Evolutionary conservation across 208 protist genomes (phyloP), one percentile per base, ranked within the genome.

Genomic region (Leishmania major): DNA sequence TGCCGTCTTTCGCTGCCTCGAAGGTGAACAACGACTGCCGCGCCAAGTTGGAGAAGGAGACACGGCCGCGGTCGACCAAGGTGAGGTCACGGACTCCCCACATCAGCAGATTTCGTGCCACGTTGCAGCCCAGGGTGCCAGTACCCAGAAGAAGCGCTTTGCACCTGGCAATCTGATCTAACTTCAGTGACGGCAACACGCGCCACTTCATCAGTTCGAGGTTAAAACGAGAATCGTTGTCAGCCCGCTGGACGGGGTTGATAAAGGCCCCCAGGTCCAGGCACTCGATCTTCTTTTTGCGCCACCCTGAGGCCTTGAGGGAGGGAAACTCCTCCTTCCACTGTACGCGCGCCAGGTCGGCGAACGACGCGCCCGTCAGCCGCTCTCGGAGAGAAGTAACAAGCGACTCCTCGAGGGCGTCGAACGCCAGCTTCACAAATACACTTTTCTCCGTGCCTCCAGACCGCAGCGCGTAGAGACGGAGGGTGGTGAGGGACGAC

Each of bases 51-150:
- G 93, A 98, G 86, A 95, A 99, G 28, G 95, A 97, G n/a, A 99
- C 98, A 49, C 89, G 82, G 37, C 97, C 97, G 49, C 96, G 97
- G 90, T 99, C 99, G 0, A 99, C 95, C 40, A 99, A 91, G 0
- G 98, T 99, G 37, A 99, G 93, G 75, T 99, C 87, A 31, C 92
- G 95, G 22, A 99, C 98, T 47, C 99, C 99, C 98, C 98, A 99
- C 86, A 97, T 97, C 57, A 99, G 88, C 40, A 99, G 87, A 67
- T 95, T 93, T 19, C 99, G 90, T 3, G 98, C 98, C 15, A 99
- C 98, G 83, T 99, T 98, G 91, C 99, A 99, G 47, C 99, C 99
- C 13, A 99, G 92, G 10, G 99, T 99, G 45, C 99, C 99, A 40
- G 97, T 91, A 31, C 99, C 99, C 40, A 99, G 87, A 13, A 99